These are phyloP conservation scores for Aureobasidium musti DNA, from an alignment of 2,329 filamentous ascomycete genomes.

Conservation along the genomic window DNA sequence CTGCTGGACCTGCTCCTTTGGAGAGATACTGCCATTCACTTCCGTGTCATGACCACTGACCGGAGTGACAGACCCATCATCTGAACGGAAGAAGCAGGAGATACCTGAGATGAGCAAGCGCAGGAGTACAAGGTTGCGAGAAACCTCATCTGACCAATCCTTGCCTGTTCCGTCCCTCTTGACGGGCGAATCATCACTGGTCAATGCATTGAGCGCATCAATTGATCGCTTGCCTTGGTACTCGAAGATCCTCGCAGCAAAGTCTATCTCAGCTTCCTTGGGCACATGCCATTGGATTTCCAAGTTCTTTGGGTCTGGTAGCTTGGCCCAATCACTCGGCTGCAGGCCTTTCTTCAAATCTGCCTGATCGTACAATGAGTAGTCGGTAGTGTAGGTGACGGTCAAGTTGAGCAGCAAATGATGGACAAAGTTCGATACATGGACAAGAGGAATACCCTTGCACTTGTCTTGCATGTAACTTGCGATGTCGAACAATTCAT, in stretches of 20 bases:
- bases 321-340: constrained; percentile 80
- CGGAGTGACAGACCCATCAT: constrained; percentile 45
- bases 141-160: constrained; percentile 97
- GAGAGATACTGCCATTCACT: constrained; percentile 33
- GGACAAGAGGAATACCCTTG: constrained; percentile 87
- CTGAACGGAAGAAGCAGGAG: constrained; percentile 82
- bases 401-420: constrained; percentile 93
- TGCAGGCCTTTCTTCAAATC: constrained; percentile 70
- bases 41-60: constrained; percentile 39
- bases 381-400: constrained; percentile 89
- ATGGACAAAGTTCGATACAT: constrained; percentile 97
- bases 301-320: constrained; percentile 71
- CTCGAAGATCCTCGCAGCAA: constrained; percentile 86
- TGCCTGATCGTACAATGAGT: constrained; percentile 80
- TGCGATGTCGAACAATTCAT: constrained; percentile 87
- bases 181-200: constrained; percentile 75
- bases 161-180: constrained; percentile 95
- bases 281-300: constrained; percentile 92
- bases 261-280: constrained; percentile 74
- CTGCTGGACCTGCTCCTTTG: constrained; percentile 50
- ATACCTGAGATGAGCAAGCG: constrained; percentile 88
- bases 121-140: constrained; percentile 82
- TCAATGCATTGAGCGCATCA: constrained; percentile 73
- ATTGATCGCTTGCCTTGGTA: constrained; percentile 78
- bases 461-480: constrained; percentile 97